Conservation (phyloP, 352 stramenopile species). For the Phytophthora rubi region DNA sequence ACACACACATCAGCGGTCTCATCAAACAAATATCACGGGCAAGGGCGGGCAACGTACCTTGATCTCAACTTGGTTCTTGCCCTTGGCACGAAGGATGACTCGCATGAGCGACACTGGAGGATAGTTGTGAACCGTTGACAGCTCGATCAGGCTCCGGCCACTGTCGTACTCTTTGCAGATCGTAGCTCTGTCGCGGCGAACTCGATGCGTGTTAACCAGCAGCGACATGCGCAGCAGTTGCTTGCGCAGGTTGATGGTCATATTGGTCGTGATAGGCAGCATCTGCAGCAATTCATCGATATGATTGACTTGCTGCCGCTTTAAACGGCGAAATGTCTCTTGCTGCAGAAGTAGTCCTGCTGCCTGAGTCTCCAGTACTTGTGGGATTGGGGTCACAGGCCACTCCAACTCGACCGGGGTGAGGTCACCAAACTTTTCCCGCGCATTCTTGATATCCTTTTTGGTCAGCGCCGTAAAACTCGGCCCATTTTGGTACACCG, state of each 20-base stretch:
- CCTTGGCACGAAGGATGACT: conserved; percentile 74
- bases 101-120: conserved; percentile 85
- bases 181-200: conserved; percentile 58
- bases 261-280: conserved; percentile 88
- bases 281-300: conserved; percentile 85
- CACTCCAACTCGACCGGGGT: conserved; percentile 65
- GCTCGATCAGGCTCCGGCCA: conserved; percentile 78
- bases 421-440: conserved; percentile 69
- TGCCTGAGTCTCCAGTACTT: conserved; percentile 84
- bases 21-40: background rate
- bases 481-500: conserved; percentile 74
- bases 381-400: conserved; percentile 78
- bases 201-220: conserved; percentile 86
- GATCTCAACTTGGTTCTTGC: conserved; percentile 64
- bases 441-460: conserved; percentile 55
- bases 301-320: conserved; percentile 79
- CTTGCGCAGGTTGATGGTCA: conserved; percentile 88
- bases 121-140: conserved; percentile 81
- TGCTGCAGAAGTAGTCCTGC: conserved; percentile 82
- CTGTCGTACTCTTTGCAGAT: conserved; percentile 79
- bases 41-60: conserved; percentile 40
- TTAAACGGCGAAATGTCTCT: conserved; percentile 87
- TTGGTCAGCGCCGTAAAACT: conserved; percentile 53
- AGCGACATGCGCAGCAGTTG: conserved; percentile 87
- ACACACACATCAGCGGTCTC: background rate